Base-by-base conservation (phyloP, 257 asterid species). In the Rauvolfia tetraphylla region DNA sequence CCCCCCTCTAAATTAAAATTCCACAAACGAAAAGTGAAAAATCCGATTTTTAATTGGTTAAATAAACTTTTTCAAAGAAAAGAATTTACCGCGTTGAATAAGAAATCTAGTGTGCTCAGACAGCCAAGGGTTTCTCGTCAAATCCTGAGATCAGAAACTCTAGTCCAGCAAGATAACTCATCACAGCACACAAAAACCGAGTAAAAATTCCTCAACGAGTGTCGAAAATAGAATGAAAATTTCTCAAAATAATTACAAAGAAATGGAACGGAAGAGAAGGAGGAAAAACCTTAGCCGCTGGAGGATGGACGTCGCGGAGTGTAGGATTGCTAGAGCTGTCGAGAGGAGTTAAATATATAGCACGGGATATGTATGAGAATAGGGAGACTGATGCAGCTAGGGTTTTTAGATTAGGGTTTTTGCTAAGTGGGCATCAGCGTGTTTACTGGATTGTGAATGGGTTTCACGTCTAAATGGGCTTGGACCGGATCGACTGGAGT, bases 41-140 rank as follows among this genome's bases (percentile, higher is more conserved):
- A 9, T 6, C 9, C 12, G 25, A 3, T 2, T 22, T 74, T 59
- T 13, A 38, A n/a, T 11, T 42, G 3, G 25, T 29, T 65, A 12
- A 3, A 5, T 5, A 46, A 46, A 46, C 51, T 11, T 46, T 46
- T 46, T 44, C 0, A 5, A 58, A 38, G 9, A 29, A 44, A 17
- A n/a, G 12, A 4, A 63, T 23, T 59, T 61, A 11, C 66, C 14
- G 61, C 13, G 72, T 75, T 34, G 48, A 61, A 36, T 2, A 25
- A 25, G 22, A 23, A 12, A 10, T 20, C 17, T 23, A 48, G 78
- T 75, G 88, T 82, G 90, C 95, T 93, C 96, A 93, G 97, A 83
- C 89, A 85, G 87, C 85, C 87, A 85, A 85, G 89, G 87, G 85
- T 81, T 76, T 79, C 74, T 85, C 87, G 77, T 83, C 87, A 85